Base-by-base conservation (phyloP, 2,329 filamentous ascomycete genomes). In the Apiospora marii region DNA sequence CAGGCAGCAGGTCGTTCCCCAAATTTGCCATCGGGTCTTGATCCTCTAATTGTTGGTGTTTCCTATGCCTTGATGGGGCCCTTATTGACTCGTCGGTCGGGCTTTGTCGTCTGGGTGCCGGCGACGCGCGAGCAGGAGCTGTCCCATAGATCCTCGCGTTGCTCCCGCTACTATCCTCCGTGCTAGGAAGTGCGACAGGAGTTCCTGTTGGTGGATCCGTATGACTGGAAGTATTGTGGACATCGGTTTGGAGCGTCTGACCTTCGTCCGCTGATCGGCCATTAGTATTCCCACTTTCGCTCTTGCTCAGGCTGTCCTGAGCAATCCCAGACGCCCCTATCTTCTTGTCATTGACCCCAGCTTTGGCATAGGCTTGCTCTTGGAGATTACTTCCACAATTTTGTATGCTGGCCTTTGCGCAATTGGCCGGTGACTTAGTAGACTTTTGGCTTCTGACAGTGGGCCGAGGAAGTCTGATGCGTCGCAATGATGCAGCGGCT, bases 71-170 rank as follows among this genome's bases (percentile, higher is more conserved):
- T 51, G n/a, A 51, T 51, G n/a, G 1, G n/a, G 49, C 49, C 27
- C n/a, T 51, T 12, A 51, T 51, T 12, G n/a, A 51, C 6, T 51
- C 49, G 49, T 12, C 49, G 49, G 49, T 51, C 13, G 49, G n/a
- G 49, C 8, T 27, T 12, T 51, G n/a, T 12, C n/a, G n/a, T 51
- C n/a, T 51, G n/a, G n/a, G 1, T 51, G n/a, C 13, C n/a, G n/a
- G n/a, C 49, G 49, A 51, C n/a, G 2, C 49, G 49, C 49, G 6
- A 51, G 13, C 27, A 51, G 49, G n/a, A 51, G 49, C 49, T 51
- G n/a, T 51, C n/a, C n/a, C n/a, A 51, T 51, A 51, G n/a, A 51
- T 51, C 49, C 49, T 51, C n/a, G 49, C 49, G 8, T 51, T 51
- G n/a, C 49, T 51, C 49, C 49, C 13, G 49, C n/a, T 51, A 51